These are phyloP conservation scores for Peronospora farinosa DNA, from an alignment of 352 stramenopile species.

Conservation along the genomic window DNA sequence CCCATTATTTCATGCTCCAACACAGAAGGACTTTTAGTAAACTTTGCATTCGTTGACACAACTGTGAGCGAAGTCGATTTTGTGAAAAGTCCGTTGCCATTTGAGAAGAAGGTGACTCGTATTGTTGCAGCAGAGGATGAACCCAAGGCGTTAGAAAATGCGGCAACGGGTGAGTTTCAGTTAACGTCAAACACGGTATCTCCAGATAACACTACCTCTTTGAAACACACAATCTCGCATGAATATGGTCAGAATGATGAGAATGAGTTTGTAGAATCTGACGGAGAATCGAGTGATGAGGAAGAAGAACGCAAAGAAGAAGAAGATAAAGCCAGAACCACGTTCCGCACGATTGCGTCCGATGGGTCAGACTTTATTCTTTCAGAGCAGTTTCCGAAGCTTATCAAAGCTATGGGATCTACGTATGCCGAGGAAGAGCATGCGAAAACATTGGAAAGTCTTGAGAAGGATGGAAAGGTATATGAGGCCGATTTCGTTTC, in stretches of 20 bases:
- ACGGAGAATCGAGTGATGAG: slow-evolving; percentile 51
- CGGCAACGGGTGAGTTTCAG: not conserved
- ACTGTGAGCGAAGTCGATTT: slow-evolving; percentile 48
- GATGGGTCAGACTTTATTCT: slow-evolving; percentile 29
- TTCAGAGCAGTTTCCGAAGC: slow-evolving; percentile 37
- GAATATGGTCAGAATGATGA: slow-evolving; percentile 59
- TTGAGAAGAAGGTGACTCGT: slow-evolving; percentile 19
- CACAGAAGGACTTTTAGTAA: slow-evolving; percentile 55
- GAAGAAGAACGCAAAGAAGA: slow-evolving; percentile 64
- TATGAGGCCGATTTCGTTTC: slow-evolving; percentile 46
- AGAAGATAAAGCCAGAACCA: slow-evolving; percentile 37
- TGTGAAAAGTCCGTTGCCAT: slow-evolving; percentile 23
- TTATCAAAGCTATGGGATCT: slow-evolving; percentile 54
- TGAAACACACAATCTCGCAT: slow-evolving; percentile 11
- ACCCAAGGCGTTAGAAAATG: not conserved
- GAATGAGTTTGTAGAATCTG: slow-evolving; percentile 49
- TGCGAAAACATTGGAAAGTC: slow-evolving; percentile 26
- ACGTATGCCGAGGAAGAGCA: slow-evolving; percentile 60
- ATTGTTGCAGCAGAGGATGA: slow-evolving; percentile 4
- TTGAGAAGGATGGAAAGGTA: slow-evolving; percentile 46
- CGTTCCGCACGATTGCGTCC: slow-evolving; percentile 37
- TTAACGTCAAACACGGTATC: not conserved
- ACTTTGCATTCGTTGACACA: slow-evolving; percentile 66
- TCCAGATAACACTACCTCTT: slow-evolving; percentile 3
- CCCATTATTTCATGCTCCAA: slow-evolving; percentile 52